A percentile compares a stretch with the other conserved stretches of the same genome.
phyloP scores from a whole-genome alignment of 2,329 filamentous ascomycete species.

The Seiridium cupressi region DNA sequence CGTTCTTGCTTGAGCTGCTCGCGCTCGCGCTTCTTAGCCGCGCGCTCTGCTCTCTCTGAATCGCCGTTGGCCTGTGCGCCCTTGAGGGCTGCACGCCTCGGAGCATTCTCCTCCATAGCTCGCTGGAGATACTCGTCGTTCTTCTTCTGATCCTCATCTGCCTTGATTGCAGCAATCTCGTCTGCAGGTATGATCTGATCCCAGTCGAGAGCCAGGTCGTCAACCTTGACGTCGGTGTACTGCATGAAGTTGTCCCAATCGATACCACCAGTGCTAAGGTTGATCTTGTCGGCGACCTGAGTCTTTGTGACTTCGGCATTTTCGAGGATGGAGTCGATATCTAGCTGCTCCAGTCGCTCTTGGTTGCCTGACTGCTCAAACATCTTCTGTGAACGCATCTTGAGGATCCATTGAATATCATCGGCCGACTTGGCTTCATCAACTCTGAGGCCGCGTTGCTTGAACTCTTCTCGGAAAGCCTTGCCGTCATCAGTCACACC shows the following conservation, averaged over 20 bases:
- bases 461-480: conserved; percentile 70
- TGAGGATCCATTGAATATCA: conserved; percentile 94
- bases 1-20: conserved; percentile 70
- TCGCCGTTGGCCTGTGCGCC: conserved; percentile 50
- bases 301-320: conserved; percentile 98
- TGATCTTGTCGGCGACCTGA: conserved; percentile 88
- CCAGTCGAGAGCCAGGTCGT: conserved; percentile 79
- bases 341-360: conserved; percentile 91
- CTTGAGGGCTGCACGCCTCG: conserved; percentile 68
- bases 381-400: conserved; percentile 98
- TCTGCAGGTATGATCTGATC: conserved; percentile 97
- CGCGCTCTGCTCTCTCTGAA: conserved; percentile 62
- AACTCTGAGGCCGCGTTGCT: conserved; percentile 70
- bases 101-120: conserved; percentile 81
- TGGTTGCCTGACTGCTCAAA: conserved; percentile 98
- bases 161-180: conserved; percentile 84
- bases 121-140: conserved; percentile 81
- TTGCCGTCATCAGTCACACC: conserved; percentile 95
- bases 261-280: conserved; percentile 82
- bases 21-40: conserved; percentile 64
- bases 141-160: conserved; percentile 80
- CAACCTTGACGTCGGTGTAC: conserved; percentile 96
- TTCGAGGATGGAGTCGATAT: conserved; percentile 94
- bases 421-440: conserved; percentile 87
- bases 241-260: conserved; percentile 94